Evolutionary conservation across 1,139 yeast species (phyloP).

Genomic region (Pichia sp.): DNA sequence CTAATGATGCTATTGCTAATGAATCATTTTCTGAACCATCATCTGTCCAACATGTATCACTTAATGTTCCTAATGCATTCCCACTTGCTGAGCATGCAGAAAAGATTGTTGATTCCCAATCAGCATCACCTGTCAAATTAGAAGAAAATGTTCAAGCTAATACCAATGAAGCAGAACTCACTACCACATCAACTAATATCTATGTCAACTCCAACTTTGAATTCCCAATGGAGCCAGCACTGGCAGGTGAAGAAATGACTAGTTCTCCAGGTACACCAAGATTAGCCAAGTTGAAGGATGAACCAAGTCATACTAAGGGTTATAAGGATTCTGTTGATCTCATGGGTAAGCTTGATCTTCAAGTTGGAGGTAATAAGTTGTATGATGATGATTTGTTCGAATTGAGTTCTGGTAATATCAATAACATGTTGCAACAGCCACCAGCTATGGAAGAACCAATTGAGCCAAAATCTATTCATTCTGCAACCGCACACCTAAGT

Average conservation of each 20-base stretch:
- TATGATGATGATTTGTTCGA: slow-evolving; percentile 18
- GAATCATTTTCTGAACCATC: not conserved
- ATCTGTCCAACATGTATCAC: not conserved
- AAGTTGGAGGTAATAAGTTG: not conserved
- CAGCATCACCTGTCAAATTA: not conserved
- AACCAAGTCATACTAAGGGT: slow-evolving; percentile 4
- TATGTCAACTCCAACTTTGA: slow-evolving; percentile 28
- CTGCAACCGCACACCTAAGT: not conserved
- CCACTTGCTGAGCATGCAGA: not conserved
- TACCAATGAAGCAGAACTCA: not conserved
- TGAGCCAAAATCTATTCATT: not conserved
- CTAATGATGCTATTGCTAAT: not conserved
- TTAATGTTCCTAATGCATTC: too few species aligned
- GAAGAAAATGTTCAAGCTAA: not conserved
- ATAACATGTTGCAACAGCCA: too few species aligned
- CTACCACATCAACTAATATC: slow-evolving; percentile 23
- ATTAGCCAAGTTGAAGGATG: slow-evolving; percentile 10
- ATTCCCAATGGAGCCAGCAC: slow-evolving; percentile 22
- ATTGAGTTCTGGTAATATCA: not conserved
- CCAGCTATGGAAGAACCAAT: not conserved
- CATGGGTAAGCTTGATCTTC: slow-evolving; percentile 8
- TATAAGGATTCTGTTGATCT: slow-evolving; percentile 18
- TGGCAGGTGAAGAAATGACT: not conserved
- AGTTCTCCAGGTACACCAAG: slow-evolving; percentile 4
- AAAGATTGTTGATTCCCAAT: not conserved